phyloP scores from a whole-genome alignment of 2,329 filamentous ascomycete genomes.

The Penicillium sp. region DNA sequence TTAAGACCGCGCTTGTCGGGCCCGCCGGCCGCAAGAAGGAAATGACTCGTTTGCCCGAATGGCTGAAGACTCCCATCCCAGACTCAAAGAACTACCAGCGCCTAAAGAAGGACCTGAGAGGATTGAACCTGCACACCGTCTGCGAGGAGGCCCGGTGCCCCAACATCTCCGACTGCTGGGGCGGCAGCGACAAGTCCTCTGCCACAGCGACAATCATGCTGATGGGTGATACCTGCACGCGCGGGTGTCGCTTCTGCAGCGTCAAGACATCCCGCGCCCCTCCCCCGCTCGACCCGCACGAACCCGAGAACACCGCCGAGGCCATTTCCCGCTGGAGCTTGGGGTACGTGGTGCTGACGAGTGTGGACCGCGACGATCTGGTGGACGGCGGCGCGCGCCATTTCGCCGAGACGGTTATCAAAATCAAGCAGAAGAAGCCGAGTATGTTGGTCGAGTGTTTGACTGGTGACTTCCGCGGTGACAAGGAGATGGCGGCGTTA shows the following conservation, averaged over 20 bases:
- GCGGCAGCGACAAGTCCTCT: conserved; percentile 78
- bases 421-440: conserved; percentile 75
- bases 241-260: conserved; percentile 93
- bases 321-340: conserved; percentile 88
- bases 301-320: conserved; percentile 95
- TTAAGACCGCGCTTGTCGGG: conserved; percentile 61
- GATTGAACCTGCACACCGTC: conserved; percentile 87
- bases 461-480: conserved; percentile 79
- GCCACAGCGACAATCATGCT: conserved; percentile 99
- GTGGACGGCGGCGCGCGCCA: conserved; percentile 83
- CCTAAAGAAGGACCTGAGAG: conserved; percentile 89
- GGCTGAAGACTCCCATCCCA: conserved; percentile 95
- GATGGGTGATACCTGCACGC: conserved; percentile 97
- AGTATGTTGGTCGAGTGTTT: conserved; percentile 46
- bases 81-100: conserved; percentile 83
- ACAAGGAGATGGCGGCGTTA: conserved; percentile 79
- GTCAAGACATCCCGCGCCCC: conserved; percentile 81
- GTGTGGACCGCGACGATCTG: conserved; percentile 89
- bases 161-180: conserved; percentile 98
- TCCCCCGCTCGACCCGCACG: conserved; percentile 85
- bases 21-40: conserved; percentile 62
- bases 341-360: conserved; percentile 92
- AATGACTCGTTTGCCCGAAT: conserved; percentile 76
- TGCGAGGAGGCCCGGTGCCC: conserved; percentile 97
- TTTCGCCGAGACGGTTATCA: conserved; percentile 89